Percentiles rank a stretch among this genome's conserved stretches.
Evolutionary conservation across 1,139 yeast genomes (phyloP).

Genomic region (Diutina neorugosa): DNA sequence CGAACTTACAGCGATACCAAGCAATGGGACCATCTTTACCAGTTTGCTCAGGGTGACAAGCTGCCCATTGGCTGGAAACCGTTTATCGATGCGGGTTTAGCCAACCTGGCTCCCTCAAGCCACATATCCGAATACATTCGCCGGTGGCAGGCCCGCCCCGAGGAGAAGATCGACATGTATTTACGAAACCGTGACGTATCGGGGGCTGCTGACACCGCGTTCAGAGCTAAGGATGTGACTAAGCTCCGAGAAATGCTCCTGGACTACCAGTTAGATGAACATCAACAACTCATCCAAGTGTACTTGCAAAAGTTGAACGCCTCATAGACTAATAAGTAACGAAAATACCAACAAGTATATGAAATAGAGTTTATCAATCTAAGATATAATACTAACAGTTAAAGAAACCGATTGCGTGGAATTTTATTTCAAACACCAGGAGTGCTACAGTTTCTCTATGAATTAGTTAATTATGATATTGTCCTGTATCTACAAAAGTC

Average conservation of each 20-base stretch:
- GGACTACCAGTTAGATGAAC: neutral
- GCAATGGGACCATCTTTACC: constrained; percentile 53
- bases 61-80: constrained; percentile 69
- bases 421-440: too few species aligned
- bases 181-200: constrained; percentile 40
- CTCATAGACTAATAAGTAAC: neutral
- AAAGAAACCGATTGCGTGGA: too few species aligned
- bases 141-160: constrained; percentile 23
- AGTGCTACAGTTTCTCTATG: too few species aligned
- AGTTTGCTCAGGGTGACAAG: constrained; percentile 24
- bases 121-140: constrained; percentile 25
- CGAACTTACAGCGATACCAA: constrained; percentile 37
- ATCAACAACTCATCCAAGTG: neutral
- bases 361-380: too few species aligned
- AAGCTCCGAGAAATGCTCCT: neutral
- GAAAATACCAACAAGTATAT: too few species aligned
- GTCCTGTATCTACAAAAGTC: neutral
- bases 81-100: constrained; percentile 42
- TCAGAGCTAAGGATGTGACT: constrained; percentile 38
- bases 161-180: constrained; percentile 36
- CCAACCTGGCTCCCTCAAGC: constrained; percentile 34
- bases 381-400: too few species aligned
- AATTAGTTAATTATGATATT: too few species aligned
- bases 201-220: constrained; percentile 52
- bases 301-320: neutral